Conservation (phyloP, 2,329 filamentous ascomycete species). For the Ramularia endophylla region DNA sequence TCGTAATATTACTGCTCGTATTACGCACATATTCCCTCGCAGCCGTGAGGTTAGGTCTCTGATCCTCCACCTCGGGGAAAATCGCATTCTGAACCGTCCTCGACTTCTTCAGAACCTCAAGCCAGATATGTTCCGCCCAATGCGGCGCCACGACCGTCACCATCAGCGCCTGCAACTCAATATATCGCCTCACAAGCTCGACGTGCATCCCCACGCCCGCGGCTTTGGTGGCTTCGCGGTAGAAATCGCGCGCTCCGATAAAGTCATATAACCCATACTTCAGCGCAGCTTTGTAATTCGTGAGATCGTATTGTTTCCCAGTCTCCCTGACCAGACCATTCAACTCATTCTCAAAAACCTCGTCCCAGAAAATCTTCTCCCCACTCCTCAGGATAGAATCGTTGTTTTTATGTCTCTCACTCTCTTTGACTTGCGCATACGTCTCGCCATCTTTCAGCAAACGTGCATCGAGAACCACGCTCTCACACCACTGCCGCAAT, state of each 20-base stretch:
- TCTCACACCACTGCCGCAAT: slow-evolving; percentile 87
- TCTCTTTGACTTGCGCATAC: slow-evolving; percentile 38
- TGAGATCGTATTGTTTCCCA: slow-evolving; percentile 68
- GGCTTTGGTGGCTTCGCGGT: slow-evolving; percentile 73
- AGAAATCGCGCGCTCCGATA: slow-evolving; percentile 79
- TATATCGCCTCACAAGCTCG: slow-evolving; percentile 70
- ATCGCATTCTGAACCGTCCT: slow-evolving; percentile 71
- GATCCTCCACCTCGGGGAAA: slow-evolving; percentile 64
- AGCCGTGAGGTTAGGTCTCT: slow-evolving; percentile 64
- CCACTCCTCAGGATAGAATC: slow-evolving; percentile 68
- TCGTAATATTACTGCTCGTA: slow-evolving; percentile 72
- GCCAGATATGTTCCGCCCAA: slow-evolving; percentile 92
- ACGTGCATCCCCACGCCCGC: slow-evolving; percentile 82
- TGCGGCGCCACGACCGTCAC: slow-evolving; percentile 83
- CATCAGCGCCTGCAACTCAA: slow-evolving; percentile 79
- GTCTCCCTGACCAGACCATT: slow-evolving; percentile 76
- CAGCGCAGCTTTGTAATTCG: slow-evolving; percentile 79
- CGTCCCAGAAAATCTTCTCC: slow-evolving; percentile 71
- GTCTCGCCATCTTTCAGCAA: slow-evolving; percentile 39
- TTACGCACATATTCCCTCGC: slow-evolving; percentile 74
- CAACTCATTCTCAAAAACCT: slow-evolving; percentile 89
- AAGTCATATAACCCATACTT: slow-evolving; percentile 85
- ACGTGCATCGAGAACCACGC: slow-evolving; percentile 61
- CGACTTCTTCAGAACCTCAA: slow-evolving; percentile 75
- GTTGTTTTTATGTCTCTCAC: slow-evolving; percentile 41